These are phyloP conservation scores for Heracleum sosnowskyi DNA, from an alignment of 129 eudicot species.

Conservation along the genomic window DNA sequence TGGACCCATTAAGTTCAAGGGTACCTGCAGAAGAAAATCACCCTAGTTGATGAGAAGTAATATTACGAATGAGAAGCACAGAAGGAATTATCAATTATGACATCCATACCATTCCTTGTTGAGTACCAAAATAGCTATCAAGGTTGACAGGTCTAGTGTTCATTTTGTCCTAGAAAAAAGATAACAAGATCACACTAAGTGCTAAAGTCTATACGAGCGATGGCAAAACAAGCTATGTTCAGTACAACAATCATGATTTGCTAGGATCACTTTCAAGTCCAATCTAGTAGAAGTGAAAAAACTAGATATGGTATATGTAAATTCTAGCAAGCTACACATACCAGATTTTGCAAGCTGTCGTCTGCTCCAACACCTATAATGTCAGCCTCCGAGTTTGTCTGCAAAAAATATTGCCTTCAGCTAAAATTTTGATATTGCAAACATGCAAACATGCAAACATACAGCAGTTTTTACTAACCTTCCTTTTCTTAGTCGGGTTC, in stretches of 20 bases:
- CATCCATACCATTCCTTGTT: slow-evolving; percentile 80
- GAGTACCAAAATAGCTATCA: slow-evolving; percentile 81
- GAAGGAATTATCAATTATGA: background rate
- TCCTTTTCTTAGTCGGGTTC: slow-evolving; percentile 72
- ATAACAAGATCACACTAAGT: background rate
- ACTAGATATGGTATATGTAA: background rate
- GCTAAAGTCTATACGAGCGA: background rate
- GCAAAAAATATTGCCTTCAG: slow-evolving; percentile 12
- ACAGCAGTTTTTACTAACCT: slow-evolving; percentile 37
- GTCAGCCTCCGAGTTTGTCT: slow-evolving; percentile 65
- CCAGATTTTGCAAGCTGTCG: slow-evolving; percentile 85
- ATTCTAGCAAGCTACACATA: slow-evolving; percentile 18
- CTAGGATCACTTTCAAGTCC: background rate
- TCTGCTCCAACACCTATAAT: slow-evolving; percentile 61
- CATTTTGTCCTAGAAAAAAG: slow-evolving; percentile 61
- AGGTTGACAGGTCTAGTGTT: slow-evolving; percentile 54
- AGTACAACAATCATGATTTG: background rate
- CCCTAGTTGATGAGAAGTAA: background rate
- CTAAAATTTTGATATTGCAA: background rate
- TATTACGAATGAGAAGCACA: background rate
- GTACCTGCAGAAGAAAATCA: slow-evolving; percentile 39
- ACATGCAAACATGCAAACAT: background rate
- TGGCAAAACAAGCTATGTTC: background rate
- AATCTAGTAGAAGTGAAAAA: background rate
- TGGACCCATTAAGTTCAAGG: slow-evolving; percentile 90